phyloP scores from a whole-genome alignment of 768 basidiomycete species.

The Russula foetens region DNA sequence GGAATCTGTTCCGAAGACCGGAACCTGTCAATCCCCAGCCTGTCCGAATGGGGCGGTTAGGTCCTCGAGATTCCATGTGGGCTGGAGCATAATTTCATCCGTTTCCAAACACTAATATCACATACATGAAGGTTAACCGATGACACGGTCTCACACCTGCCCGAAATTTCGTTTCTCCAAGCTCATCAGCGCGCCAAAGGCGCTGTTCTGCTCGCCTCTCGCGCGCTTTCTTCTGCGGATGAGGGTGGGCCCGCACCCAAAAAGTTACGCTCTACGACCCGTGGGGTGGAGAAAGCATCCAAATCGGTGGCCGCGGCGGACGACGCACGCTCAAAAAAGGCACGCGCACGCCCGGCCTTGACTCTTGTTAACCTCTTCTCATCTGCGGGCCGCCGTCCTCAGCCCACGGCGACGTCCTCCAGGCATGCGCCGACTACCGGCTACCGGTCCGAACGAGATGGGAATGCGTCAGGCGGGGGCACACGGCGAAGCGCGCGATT shows the following conservation, averaged over 20 bases:
- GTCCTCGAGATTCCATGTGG: slow-evolving; percentile 59
- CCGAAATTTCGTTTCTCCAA: slow-evolving; percentile 53
- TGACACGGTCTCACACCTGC: slow-evolving; percentile 45
- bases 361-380: slow-evolving; percentile 84
- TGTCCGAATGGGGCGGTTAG: slow-evolving; percentile 49
- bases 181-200: slow-evolving; percentile 32
- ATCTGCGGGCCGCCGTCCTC: slow-evolving; percentile 62
- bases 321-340: slow-evolving; percentile 80
- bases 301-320: slow-evolving; percentile 41
- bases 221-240: slow-evolving; percentile 76
- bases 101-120: slow-evolving; percentile 1
- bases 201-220: slow-evolving; percentile 30
- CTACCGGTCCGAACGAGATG: slow-evolving; percentile 44
- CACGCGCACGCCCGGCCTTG: slow-evolving; percentile 84
- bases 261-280: slow-evolving; percentile 56
- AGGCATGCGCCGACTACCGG: slow-evolving; percentile 35
- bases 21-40: slow-evolving; percentile 42
- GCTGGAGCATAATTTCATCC: slow-evolving; percentile 17
- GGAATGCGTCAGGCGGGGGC: slow-evolving; percentile 34
- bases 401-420: slow-evolving; percentile 56
- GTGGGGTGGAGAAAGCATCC: slow-evolving; percentile 40
- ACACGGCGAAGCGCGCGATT: slow-evolving; percentile 72
- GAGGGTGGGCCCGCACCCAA: slow-evolving; percentile 74
- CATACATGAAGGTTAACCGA: slow-evolving; percentile 25
- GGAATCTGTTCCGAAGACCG: slow-evolving; percentile 47